A percentile compares a stretch with the other conserved stretches of the same genome.
phyloP scores from a whole-genome alignment of 495 filamentous ascomycete genomes.

The Thermothielavioides terrestris region DNA sequence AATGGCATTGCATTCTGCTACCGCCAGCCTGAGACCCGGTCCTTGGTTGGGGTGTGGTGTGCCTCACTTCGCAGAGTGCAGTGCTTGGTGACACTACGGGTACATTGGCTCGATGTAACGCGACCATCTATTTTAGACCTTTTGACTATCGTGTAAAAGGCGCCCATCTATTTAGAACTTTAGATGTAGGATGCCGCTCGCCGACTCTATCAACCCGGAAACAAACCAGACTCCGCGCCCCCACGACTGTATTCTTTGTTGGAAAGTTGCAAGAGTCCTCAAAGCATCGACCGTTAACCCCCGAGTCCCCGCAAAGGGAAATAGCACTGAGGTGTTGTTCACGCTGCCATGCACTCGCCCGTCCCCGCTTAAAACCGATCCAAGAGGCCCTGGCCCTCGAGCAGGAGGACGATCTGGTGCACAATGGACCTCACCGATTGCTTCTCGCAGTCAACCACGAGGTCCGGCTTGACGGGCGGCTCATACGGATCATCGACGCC shows the following conservation, averaged over 20 bases:
- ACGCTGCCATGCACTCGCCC: background rate
- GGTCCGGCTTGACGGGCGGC: constrained; percentile 67
- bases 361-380: constrained; percentile 41
- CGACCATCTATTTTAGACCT: too few relatives aligned
- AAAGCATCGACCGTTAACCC: background rate
- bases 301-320: background rate
- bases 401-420: constrained; percentile 89
- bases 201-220: background rate
- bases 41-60: too few relatives aligned
- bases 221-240: background rate
- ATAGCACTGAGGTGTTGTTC: background rate
- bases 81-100: too few relatives aligned
- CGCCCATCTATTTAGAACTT: too few relatives aligned
- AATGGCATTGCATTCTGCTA: background rate
- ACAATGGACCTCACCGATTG: constrained; percentile 85
- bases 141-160: too few relatives aligned
- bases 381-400: constrained; percentile 82
- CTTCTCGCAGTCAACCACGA: constrained; percentile 77
- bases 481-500: constrained; percentile 98
- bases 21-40: too few relatives aligned
- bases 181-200: background rate
- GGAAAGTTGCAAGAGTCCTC: too few relatives aligned
- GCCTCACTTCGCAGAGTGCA: too few relatives aligned
- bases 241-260: background rate
- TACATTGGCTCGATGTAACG: too few relatives aligned